phyloP scores from a whole-genome alignment of 129 eudicot species.

The Smallanthus sonchifolius region DNA sequence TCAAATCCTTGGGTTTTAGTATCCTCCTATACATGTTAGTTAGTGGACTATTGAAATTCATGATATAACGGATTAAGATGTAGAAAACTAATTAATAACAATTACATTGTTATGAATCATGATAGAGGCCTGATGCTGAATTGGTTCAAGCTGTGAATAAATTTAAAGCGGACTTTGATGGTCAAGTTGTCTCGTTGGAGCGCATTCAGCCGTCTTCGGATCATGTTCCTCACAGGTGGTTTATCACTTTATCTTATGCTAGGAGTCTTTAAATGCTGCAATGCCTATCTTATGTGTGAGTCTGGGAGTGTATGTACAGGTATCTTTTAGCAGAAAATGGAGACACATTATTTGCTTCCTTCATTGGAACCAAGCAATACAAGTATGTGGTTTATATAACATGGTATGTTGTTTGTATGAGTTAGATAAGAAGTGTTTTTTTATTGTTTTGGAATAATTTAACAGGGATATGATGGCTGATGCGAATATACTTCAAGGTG shows the following conservation, averaged over 20 bases:
- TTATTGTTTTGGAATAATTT: constrained; percentile 12
- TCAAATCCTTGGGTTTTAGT: not conserved
- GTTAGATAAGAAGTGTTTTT: not conserved
- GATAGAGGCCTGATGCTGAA: constrained; percentile 87
- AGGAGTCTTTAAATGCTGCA: not conserved
- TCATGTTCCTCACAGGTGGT: constrained; percentile 95
- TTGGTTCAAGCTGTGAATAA: constrained; percentile 83
- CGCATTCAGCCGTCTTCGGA: constrained; percentile 96
- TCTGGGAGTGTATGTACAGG: constrained; percentile 32
- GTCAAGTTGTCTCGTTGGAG: constrained; percentile 81
- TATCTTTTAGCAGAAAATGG: constrained; percentile 92
- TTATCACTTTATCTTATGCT: not conserved
- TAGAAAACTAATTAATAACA: not conserved
- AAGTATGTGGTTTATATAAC: constrained; percentile 51
- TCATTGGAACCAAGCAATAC: constrained; percentile 95
- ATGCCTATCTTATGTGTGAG: not conserved
- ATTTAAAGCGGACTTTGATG: constrained; percentile 92
- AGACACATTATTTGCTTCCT: constrained; percentile 94
- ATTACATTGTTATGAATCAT: constrained; percentile 5
- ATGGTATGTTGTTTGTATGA: not conserved
- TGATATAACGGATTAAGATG: not conserved
- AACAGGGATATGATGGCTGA: constrained; percentile 97
- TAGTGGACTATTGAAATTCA: not conserved
- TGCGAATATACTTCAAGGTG: constrained; percentile 98
- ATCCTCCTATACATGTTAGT: not conserved